Evolutionary conservation across 2,329 filamentous ascomycete genomes (phyloP).

Genomic region (Macroventuria anomochaeta): DNA sequence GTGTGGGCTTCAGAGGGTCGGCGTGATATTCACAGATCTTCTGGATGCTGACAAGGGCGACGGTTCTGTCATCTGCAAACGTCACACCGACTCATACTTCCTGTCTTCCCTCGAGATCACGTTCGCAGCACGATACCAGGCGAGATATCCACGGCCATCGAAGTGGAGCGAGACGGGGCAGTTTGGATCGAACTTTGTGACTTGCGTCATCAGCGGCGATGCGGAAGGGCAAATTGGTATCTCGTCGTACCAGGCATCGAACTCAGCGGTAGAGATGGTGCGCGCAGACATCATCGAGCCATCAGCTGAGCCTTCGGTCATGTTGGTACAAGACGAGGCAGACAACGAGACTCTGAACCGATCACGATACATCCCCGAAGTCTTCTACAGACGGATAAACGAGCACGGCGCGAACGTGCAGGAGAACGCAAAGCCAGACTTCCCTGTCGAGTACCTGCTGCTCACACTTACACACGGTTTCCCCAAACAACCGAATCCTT

Average conservation of each 20-base stretch:
- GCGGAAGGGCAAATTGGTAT: conserved; percentile 87
- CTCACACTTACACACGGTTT: conserved; percentile 97
- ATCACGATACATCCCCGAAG: conserved; percentile 91
- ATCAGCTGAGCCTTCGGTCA: conserved; percentile 87
- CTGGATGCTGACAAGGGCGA: conserved; percentile 80
- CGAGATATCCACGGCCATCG: conserved; percentile 83
- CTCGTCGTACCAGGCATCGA: conserved; percentile 92
- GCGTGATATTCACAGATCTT: conserved; percentile 94
- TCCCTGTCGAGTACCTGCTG: conserved; percentile 94
- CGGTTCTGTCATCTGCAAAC: conserved; percentile 89
- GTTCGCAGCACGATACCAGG: conserved; percentile 87
- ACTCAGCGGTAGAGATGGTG: conserved; percentile 96
- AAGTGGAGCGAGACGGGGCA: conserved; percentile 96
- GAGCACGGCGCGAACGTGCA: conserved; percentile 96
- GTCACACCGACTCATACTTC: conserved; percentile 93
- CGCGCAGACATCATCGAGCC: conserved; percentile 93
- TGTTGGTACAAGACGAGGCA: conserved; percentile 93
- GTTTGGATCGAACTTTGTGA: conserved; percentile 97
- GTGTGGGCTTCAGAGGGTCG: conserved; percentile 87
- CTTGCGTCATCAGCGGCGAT: conserved; percentile 93
- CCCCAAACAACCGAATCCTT: conserved; percentile 77
- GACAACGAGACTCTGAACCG: conserved; percentile 75
- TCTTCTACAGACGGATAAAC: conserved; percentile 94
- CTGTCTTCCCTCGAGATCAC: conserved; percentile 90
- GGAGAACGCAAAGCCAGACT: conserved; percentile 94